Percentiles rank a stretch among this genome's conserved stretches.
These are phyloP conservation scores for Starmerella etchellsii DNA, from an alignment of 805 yeast species.

Conservation along the genomic window DNA sequence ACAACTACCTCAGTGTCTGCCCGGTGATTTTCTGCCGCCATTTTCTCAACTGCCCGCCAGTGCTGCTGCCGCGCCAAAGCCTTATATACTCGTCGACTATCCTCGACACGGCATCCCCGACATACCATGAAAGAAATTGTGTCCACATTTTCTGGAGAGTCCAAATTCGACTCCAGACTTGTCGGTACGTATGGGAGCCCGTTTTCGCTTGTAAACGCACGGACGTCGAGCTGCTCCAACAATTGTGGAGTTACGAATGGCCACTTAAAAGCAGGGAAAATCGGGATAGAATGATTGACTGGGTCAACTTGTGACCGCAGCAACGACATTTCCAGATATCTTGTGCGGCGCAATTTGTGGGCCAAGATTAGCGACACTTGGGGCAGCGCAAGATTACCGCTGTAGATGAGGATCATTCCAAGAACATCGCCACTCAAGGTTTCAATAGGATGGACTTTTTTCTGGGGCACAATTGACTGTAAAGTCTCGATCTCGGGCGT, in stretches of 20 bases:
- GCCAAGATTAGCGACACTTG: constrained; percentile 27
- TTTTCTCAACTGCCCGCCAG: constrained; percentile 5
- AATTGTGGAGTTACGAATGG: constrained; percentile 21
- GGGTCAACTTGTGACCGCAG: constrained; percentile 13
- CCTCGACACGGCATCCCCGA: constrained; percentile 15
- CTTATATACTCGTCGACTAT: constrained; percentile 8
- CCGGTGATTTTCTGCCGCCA: constrained; percentile 5
- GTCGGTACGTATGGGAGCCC: constrained; percentile 66
- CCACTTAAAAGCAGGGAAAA: constrained; percentile 12
- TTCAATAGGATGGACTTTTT: constrained; percentile 2
- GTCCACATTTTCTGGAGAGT: constrained; percentile 6
- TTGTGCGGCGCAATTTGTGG: constrained; percentile 22
- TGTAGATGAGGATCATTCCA: constrained; percentile 29
- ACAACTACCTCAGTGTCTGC: constrained; percentile 7
- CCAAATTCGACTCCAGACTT: constrained; percentile 40
- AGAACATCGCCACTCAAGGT: constrained; percentile 35
- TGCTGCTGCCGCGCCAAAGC: constrained; percentile 2
- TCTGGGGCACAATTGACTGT: neutral
- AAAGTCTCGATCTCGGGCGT: neutral
- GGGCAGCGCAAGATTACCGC: constrained; percentile 31
- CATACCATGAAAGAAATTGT: constrained; percentile 23
- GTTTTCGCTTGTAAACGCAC: constrained; percentile 34
- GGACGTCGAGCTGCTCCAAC: constrained; percentile 43
- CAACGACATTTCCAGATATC: constrained; percentile 18
- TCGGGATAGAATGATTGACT: neutral